Base-by-base conservation (phyloP, 305 asterid species). In the Fraxinus latifolia region DNA sequence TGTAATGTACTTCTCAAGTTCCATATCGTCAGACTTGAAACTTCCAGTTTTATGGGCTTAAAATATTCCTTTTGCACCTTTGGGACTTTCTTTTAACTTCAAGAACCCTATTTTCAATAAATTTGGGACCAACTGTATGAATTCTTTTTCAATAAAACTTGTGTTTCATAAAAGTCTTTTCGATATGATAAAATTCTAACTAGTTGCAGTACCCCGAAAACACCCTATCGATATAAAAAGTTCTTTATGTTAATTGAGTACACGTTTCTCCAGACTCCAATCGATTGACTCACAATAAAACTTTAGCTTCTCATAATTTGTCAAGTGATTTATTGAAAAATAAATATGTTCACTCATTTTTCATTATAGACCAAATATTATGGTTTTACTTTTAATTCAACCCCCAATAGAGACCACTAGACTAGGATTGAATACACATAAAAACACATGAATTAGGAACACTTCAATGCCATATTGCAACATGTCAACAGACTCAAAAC, bases 401-500 rank as follows among this genome's bases (percentile, higher is more conserved):
- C 62, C 23, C 23, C 23, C 23, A 53, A 53, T n/a, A 17, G 4
- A 17, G 11, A 55, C 25, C 3, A 0, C 25, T 55, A 55, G 11
- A 55, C 67, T 55, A 55, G 27, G 27, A 55, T 55, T 31, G 74
- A 68, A 68, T 4, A 68, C 21, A 29, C 39, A 3, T 3, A 29
- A 29, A 68, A 68, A 19, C 74, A 29, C 86, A 82, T 60, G 81
- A 82, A 77, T 80, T 72, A 53, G 76, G 79, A 44, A 74, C 74
- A 81, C 68, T 78, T 53, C 84, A 82, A 82, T 76, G 86, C 83
- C 80, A 82, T 23, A 14, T 14, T 27, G 15, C 42, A 50, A 15
- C 34, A 27, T 67, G 12, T 11, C 44, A 60, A 60, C 80, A 77
- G 80, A 50, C 71, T 9, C 34, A 5, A 67, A 67, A 68, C 65